These are phyloP conservation scores for Dacryopinax primogenitus DNA, from an alignment of 768 basidiomycete species.

Conservation along the genomic window DNA sequence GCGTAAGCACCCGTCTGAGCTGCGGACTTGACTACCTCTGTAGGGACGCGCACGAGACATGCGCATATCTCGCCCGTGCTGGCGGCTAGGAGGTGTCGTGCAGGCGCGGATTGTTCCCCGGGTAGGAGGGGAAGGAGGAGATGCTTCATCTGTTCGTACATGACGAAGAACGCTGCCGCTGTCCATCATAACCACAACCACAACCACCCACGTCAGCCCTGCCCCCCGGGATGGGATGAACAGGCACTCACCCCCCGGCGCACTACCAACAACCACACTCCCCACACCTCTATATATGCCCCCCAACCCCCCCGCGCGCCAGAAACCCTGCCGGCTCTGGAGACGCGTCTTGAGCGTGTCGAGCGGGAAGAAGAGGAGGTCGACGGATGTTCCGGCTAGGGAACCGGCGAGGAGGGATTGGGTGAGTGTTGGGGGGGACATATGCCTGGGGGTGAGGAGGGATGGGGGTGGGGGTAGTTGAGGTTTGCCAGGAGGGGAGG, in stretches of 20 bases:
- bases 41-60: conserved; percentile 86
- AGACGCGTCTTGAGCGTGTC: conserved; percentile 95
- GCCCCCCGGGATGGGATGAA: neutral
- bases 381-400: conserved; percentile 82
- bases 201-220: neutral
- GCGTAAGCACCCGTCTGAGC: conserved; percentile 76
- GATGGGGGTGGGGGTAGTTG: no score
- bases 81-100: conserved; percentile 47
- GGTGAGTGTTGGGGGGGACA: no score
- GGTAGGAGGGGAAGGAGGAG: conserved; percentile 45
- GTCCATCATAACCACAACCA: conserved; percentile 5
- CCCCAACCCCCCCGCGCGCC: conserved; percentile 69
- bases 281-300: conserved; percentile 91
- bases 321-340: conserved; percentile 78
- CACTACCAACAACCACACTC: conserved; percentile 87
- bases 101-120: conserved; percentile 29
- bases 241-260: conserved; percentile 71
- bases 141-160: conserved; percentile 79
- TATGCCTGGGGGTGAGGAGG: no score
- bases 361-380: conserved; percentile 90
- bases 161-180: conserved; percentile 94
- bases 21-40: conserved; percentile 90
- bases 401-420: conserved; percentile 94
- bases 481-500: no score
- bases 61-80: conserved; percentile 53